These are phyloP conservation scores for Gaillardinia entomophila DNA, from an alignment of 805 yeast species.

Conservation along the genomic window DNA sequence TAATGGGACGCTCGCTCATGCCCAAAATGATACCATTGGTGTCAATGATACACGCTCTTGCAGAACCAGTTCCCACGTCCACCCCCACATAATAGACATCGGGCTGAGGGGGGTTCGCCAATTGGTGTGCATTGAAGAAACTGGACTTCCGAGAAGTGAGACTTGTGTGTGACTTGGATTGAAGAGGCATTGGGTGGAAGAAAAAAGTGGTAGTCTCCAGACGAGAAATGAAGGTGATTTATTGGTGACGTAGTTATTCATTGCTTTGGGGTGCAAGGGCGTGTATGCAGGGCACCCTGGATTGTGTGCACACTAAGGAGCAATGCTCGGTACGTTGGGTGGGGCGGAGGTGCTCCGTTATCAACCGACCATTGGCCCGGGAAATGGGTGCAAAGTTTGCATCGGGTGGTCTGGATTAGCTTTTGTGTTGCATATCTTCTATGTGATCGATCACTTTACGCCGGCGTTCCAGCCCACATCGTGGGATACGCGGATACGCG, in stretches of 20 bases:
- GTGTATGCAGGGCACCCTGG: not conserved
- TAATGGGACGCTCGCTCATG: conserved; percentile 71
- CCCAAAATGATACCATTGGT: conserved; percentile 76
- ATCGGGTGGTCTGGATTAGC: too few relatives aligned
- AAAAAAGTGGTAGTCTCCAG: too few relatives aligned
- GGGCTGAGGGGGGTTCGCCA: conserved; percentile 34
- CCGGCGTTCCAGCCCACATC: too few relatives aligned
- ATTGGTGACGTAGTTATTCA: not conserved
- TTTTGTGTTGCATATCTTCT: too few relatives aligned
- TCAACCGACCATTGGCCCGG: too few relatives aligned
- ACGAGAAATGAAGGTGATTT: not conserved
- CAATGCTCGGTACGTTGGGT: not conserved
- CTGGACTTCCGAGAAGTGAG: conserved; percentile 34
- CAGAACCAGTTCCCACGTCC: conserved; percentile 97
- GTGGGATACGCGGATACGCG: too few relatives aligned
- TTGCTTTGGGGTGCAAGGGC: not conserved
- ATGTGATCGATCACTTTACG: too few relatives aligned
- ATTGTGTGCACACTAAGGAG: not conserved
- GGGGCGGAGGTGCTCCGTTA: too few relatives aligned
- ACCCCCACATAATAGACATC: conserved; percentile 68
- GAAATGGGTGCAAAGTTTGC: too few relatives aligned
- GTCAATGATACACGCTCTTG: conserved; percentile 89
- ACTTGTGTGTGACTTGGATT: conserved; percentile 34
- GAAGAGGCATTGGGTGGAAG: conserved; percentile 8
- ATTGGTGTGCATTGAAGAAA: conserved; percentile 30